Evolutionary conservation across 768 basidiomycete species (phyloP), one percentile per base, ranked within the genome.

Genomic region (Lactarius tabidus): DNA sequence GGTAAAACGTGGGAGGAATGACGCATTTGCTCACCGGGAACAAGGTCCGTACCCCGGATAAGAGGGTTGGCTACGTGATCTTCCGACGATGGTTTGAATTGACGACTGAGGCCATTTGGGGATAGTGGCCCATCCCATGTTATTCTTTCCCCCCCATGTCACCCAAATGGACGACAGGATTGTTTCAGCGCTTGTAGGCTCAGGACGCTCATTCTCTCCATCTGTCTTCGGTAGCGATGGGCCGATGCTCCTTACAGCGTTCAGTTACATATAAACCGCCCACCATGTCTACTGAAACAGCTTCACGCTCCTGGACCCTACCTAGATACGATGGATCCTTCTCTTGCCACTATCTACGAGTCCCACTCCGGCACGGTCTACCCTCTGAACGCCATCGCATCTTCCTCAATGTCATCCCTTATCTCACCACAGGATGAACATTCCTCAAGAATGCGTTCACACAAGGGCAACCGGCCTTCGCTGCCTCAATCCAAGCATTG

Each of bases 401-500:
- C 67, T 39, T 58, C 67, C 41, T 68, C 67, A 36, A 56, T 66
- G 39, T 45, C 64, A 18, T 41, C 64, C 15, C 56, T 66, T 57
- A 20, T 45, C 26, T 67, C 65, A 14, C 53, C 60, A 9, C 67
- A 33, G 12, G 69, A 68, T 31, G 69, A 70, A 18, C 69, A 60
- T 29, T 64, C 65, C 28, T 82, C 83, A 72, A 83, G 81, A 72
- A 84, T 77, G 81, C 75, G 76, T 41, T 79, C 74, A 45, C 79
- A 80, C 73, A 76, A 76, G 75, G 86, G 85, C 66, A 87, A 87
- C 71, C 79, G 82, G 73, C 86, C 86, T 52, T 79, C 81, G 29
- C 77, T 87, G 33, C 86, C 85, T 15, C 85, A 87, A 72, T 85
- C 84, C 26, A 87, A 87, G 70, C 78, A 80, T 67, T 88, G 86